Conservation (phyloP, 1,284 basidiomycete species). For the Naganishia sp. region DNA sequence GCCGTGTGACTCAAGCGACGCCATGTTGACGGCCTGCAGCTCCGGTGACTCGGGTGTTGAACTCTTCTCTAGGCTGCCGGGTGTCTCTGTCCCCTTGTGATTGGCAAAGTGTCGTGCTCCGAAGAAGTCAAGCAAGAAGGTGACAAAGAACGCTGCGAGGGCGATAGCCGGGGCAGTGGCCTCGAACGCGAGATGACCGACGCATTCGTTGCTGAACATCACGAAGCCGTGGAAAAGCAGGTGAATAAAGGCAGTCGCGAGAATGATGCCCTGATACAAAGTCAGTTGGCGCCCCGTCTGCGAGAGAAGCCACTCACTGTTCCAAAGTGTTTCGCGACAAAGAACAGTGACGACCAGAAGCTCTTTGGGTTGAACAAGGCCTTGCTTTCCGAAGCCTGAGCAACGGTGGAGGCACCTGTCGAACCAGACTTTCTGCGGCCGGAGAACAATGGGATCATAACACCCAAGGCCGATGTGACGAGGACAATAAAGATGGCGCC, state of each 20-base stretch:
- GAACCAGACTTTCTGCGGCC: constrained; percentile 37
- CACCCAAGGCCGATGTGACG: constrained; percentile 49
- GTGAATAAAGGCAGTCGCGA: constrained; percentile 56
- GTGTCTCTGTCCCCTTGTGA: constrained; percentile 6
- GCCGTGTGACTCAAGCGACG: constrained; percentile 24
- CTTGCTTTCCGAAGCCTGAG: constrained; percentile 8
- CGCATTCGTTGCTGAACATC: constrained; percentile 53
- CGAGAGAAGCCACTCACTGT: constrained; percentile 33
- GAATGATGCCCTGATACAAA: constrained; percentile 51
- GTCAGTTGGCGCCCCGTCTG: constrained; percentile 19
- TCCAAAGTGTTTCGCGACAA: constrained; percentile 50
- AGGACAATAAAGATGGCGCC: constrained; percentile 55
- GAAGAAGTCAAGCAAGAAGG: constrained; percentile 51
- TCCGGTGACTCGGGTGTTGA: constrained; percentile 17
- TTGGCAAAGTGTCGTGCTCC: constrained; percentile 38
- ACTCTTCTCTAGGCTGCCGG: constrained; percentile 2
- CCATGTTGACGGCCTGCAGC: neutral
- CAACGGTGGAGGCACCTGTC: neutral
- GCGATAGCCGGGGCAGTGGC: constrained; percentile 54
- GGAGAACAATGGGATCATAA: constrained; percentile 47
- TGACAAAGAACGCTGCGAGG: constrained; percentile 45
- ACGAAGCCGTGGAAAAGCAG: constrained; percentile 55
- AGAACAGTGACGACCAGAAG: constrained; percentile 47
- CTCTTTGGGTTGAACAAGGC: constrained; percentile 38
- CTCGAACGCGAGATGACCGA: constrained; percentile 54